phyloP scores from a whole-genome alignment of 2,329 filamentous ascomycete species.

The Venturia carpophila region DNA sequence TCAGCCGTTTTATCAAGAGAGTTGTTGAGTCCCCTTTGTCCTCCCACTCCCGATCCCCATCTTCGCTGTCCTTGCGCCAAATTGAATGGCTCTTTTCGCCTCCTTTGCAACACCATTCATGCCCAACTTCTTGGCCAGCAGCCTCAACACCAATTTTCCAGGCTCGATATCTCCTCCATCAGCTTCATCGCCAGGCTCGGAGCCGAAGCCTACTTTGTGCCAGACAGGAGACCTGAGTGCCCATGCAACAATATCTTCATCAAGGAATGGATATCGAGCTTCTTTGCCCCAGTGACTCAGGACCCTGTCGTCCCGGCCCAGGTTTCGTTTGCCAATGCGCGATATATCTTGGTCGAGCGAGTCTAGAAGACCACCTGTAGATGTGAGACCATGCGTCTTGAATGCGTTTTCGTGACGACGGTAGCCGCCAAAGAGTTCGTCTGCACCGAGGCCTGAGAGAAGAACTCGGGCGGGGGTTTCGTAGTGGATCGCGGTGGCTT shows the following conservation, averaged over 20 bases:
- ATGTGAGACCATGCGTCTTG: constrained; percentile 53
- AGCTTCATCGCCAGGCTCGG: constrained; percentile 21
- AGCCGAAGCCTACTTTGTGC: constrained; percentile 80
- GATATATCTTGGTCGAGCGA: constrained; percentile 81
- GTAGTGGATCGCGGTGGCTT: constrained; percentile 37
- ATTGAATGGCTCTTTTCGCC: constrained; percentile 71
- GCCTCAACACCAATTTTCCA: constrained; percentile 71
- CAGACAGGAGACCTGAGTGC: constrained; percentile 65
- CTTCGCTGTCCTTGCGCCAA: constrained; percentile 38
- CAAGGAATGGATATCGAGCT: constrained; percentile 81
- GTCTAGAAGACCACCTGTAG: constrained; percentile 54
- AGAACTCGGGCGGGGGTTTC: constrained; percentile 70
- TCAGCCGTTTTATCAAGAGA: constrained; percentile 22
- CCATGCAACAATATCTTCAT: constrained; percentile 79
- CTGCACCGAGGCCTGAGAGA: constrained; percentile 85
- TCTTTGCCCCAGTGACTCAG: constrained; percentile 86
- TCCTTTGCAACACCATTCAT: constrained; percentile 68
- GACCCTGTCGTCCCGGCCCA: constrained; percentile 86
- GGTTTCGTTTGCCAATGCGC: constrained; percentile 83
- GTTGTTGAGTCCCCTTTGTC: constrained; percentile 40
- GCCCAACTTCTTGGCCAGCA: constrained; percentile 66
- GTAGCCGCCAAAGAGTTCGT: constrained; percentile 94
- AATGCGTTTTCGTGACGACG: constrained; percentile 75
- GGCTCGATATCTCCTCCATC: constrained; percentile 51
- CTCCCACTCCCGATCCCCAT: constrained; percentile 39